Evolutionary conservation across 176 grass and related monocot species (phyloP).

Genomic region (Leersia perrieri): DNA sequence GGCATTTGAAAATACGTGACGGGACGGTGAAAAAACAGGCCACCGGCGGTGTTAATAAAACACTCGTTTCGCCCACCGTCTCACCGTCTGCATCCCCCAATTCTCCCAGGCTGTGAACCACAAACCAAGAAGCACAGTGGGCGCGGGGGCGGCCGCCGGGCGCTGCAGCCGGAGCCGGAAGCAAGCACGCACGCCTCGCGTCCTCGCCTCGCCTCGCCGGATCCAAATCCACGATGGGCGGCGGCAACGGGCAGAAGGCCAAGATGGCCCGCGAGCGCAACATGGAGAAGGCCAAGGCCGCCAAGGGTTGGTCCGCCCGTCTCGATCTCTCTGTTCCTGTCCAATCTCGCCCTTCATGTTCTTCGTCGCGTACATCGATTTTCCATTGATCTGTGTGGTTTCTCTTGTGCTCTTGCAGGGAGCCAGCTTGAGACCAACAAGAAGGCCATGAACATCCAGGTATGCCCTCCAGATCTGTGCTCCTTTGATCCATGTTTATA

Average conservation of each 20-base stretch:
- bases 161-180: too few species aligned
- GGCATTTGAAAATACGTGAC: too few species aligned
- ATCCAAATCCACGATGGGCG: conserved; percentile 45
- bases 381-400: conserved; percentile 21
- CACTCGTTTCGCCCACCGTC: too few species aligned
- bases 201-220: too few species aligned
- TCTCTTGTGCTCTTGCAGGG: conserved; percentile 9
- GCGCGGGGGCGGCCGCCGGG: not conserved
- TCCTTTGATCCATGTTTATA: not conserved
- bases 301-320: conserved; percentile 28
- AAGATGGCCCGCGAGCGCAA: conserved; percentile 52
- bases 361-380: not conserved
- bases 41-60: too few species aligned
- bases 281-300: conserved; percentile 49
- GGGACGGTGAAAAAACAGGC: too few species aligned
- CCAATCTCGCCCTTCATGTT: not conserved
- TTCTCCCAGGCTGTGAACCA: not conserved
- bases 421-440: conserved; percentile 70
- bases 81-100: not conserved
- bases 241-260: conserved; percentile 56
- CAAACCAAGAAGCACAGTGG: conserved; percentile 16
- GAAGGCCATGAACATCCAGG: conserved; percentile 72
- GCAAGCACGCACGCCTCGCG: too few species aligned
- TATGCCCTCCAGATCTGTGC: conserved; percentile 13
- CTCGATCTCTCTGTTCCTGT: not conserved